phyloP scores from a whole-genome alignment of 2,329 filamentous ascomycete species.

The Fusarium udum region DNA sequence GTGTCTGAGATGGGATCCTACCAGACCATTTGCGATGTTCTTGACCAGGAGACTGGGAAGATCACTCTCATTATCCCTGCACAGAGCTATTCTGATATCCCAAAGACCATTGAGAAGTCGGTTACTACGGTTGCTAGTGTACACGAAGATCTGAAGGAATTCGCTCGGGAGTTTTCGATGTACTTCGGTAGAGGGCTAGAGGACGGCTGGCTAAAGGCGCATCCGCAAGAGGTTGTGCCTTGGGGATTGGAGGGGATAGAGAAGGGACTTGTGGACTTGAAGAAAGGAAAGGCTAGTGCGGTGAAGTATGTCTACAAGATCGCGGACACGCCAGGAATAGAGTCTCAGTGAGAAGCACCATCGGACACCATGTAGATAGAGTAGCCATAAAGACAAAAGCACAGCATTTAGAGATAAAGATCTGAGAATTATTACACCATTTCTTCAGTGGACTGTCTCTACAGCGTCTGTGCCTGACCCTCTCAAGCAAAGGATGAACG shows the following conservation, averaged over 20 bases:
- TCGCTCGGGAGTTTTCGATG: background rate
- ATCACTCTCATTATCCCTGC: slow-evolving; percentile 25
- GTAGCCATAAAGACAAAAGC: background rate
- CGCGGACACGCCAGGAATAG: slow-evolving; percentile 6
- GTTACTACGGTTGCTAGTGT: slow-evolving; percentile 23
- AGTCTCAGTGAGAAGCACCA: accelerated
- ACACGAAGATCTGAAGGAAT: slow-evolving; percentile 17
- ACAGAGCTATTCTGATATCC: slow-evolving; percentile 23
- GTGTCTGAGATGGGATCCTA: slow-evolving; percentile 27
- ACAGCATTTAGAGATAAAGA: accelerated
- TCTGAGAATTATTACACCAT: accelerated
- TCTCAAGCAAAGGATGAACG: too few species aligned
- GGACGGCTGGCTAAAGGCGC: slow-evolving; percentile 15
- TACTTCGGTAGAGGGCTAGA: slow-evolving; percentile 13
- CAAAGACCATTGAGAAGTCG: slow-evolving; percentile 17
- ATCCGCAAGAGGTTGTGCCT: slow-evolving; percentile 17
- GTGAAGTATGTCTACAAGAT: slow-evolving; percentile 24
- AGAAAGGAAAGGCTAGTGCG: slow-evolving; percentile 13
- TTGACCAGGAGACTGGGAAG: background rate
- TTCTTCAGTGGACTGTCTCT: accelerated
- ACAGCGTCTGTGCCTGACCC: accelerated
- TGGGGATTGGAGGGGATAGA: slow-evolving; percentile 17
- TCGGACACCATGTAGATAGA: background rate
- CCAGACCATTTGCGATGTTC: slow-evolving; percentile 22
- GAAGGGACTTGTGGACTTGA: background rate